phyloP scores from a whole-genome alignment of 768 basidiomycete species.

The Porphyrellus cyaneotinctus region DNA sequence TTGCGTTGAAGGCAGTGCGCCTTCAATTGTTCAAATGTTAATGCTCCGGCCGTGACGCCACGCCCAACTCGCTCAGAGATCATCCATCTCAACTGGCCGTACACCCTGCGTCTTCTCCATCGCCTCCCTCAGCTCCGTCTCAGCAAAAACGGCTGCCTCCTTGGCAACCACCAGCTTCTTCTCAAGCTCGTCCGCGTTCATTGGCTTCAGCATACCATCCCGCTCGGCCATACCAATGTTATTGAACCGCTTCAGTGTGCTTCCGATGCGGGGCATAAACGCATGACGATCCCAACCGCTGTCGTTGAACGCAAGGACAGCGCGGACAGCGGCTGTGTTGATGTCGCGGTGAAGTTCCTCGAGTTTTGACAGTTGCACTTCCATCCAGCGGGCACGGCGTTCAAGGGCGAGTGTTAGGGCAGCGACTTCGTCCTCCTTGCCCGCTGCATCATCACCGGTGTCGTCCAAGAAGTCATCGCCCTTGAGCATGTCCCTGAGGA shows the following conservation, averaged over 20 bases:
- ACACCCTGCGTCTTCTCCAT: constrained; percentile 65
- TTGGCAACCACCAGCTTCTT: constrained; percentile 66
- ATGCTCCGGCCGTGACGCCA: no score
- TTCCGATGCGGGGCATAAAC: constrained; percentile 67
- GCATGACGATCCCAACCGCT: constrained; percentile 74
- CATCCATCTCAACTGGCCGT: constrained; percentile 43
- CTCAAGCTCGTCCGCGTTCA: constrained; percentile 73
- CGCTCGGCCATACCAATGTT: constrained; percentile 53
- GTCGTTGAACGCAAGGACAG: constrained; percentile 80
- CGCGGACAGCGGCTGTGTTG: constrained; percentile 81
- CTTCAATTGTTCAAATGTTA: no score
- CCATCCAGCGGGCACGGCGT: constrained; percentile 91
- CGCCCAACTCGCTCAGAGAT: constrained; percentile 26
- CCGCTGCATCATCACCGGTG: constrained; percentile 55
- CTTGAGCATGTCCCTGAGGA: constrained; percentile 82
- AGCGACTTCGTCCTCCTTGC: constrained; percentile 80
- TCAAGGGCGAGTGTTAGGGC: constrained; percentile 80
- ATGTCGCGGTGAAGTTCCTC: constrained; percentile 89
- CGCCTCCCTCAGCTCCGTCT: constrained; percentile 67
- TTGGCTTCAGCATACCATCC: constrained; percentile 40
- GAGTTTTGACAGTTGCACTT: constrained; percentile 82
- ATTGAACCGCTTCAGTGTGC: constrained; percentile 66
- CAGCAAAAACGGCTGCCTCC: constrained; percentile 67
- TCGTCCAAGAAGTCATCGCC: constrained; percentile 85
- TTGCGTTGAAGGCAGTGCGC: no score